A percentile compares a stretch with the other conserved stretches of the same genome.
Conservation (phyloP, 805 yeast species). For the Saccharomycopsis amapae region DNA sequence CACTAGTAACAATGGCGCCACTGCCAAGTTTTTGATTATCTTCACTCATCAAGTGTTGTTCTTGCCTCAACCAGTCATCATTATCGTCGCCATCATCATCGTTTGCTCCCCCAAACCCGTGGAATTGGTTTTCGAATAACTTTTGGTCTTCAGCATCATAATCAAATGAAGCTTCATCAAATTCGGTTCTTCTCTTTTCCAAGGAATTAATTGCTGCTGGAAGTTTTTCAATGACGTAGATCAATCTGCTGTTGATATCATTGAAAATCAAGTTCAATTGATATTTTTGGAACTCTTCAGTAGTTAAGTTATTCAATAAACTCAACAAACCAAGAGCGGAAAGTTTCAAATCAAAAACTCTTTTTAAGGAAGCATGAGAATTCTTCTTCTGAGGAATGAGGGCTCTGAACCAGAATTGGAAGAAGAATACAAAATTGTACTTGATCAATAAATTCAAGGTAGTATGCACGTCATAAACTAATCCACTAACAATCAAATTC, state of each 20-base stretch:
- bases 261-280: slow-evolving; percentile 35
- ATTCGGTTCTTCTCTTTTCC: slow-evolving; percentile 57
- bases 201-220: slow-evolving; percentile 66
- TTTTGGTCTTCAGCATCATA: slow-evolving; percentile 27
- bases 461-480: slow-evolving; percentile 51
- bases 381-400: slow-evolving; percentile 32
- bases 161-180: slow-evolving; percentile 31
- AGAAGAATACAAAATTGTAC: slow-evolving; percentile 41
- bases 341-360: slow-evolving; percentile 79
- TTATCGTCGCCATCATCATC: slow-evolving; percentile 31
- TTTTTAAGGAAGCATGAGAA: slow-evolving; percentile 31
- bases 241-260: slow-evolving; percentile 45
- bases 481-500: slow-evolving; percentile 45
- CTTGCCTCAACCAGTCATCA: slow-evolving; percentile 19
- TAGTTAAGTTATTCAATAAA: slow-evolving; percentile 30
- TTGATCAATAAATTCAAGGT: slow-evolving; percentile 44
- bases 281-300: slow-evolving; percentile 28
- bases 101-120: slow-evolving; percentile 24
- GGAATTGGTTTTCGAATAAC: slow-evolving; percentile 28
- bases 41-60: slow-evolving; percentile 4
- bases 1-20: background rate
- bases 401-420: slow-evolving; percentile 55
- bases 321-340: slow-evolving; percentile 61
- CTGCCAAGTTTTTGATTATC: background rate
- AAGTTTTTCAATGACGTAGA: slow-evolving; percentile 46